Base-by-base conservation (phyloP, 371 early-diverging fungal species). In the Rhizopus stolonifer region DNA sequence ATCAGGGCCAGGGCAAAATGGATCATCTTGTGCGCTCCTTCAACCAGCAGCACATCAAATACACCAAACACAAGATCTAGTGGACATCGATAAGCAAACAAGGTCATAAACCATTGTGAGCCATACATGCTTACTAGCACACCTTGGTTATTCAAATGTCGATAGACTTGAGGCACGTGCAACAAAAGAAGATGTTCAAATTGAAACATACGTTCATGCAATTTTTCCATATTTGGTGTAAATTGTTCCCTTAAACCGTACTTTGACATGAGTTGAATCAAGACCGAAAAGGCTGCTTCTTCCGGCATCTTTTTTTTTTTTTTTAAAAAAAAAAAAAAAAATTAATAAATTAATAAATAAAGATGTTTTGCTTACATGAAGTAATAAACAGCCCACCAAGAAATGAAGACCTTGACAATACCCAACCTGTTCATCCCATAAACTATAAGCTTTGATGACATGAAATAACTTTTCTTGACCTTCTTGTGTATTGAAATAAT, bases 331-430 rank as follows among this genome's bases (percentile, higher is more conserved):
- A 39, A 21, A 17, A 48, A 13, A 62, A n/a, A n/a, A n/a, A n/a
- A n/a, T n/a, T n/a, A n/a, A n/a, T n/a, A n/a, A n/a, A n/a, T n/a
- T n/a, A n/a, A n/a, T n/a, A n/a, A 29, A 29, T 29, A 2, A 29
- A 29, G 9, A 1, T 4, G 36, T n/a, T 10, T 29, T 29, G 31
- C 76, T 69, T 80, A 87, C 89, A 65, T 94, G 89, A 53, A 93
- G 70, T 56, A 98, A 69, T 50, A 98, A 54, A 11, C 91, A 86
- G 0, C 92, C 96, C 1, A 88, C 93, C 19, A 98, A 67, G 67
- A 95, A 96, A 13, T 92, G 84, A 18, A 96, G 70, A 9, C 96
- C 96, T 77, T 98, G 97, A 67, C 95, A 96, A 69, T 98, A 92
- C 2, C 98, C 98, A n/a, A 96, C 88, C 54, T 94, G 89, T 4